Conservation (phyloP, 495 filamentous ascomycete genomes). For the Sporormia fimetaria region DNA sequence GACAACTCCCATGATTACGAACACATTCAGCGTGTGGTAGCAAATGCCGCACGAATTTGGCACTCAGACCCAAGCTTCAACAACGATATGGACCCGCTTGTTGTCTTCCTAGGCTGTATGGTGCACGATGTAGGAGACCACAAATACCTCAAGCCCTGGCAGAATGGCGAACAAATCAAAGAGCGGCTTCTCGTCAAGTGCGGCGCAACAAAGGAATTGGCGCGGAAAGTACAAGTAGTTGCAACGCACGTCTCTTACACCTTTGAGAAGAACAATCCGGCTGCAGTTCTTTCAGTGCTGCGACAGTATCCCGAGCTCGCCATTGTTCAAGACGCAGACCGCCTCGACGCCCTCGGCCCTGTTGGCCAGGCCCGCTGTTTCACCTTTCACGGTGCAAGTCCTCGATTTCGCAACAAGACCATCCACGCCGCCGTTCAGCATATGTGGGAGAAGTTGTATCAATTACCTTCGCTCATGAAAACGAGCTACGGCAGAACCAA, state of each 20-base stretch:
- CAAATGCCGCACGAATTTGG: too few species aligned
- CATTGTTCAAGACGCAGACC: constrained; percentile 82
- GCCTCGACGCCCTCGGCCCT: constrained; percentile 76
- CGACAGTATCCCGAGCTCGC: constrained; percentile 56
- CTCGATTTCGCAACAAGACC: neutral
- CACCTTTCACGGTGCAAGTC: constrained; percentile 52
- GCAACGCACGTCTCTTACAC: constrained; percentile 63
- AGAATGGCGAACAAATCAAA: too few species aligned
- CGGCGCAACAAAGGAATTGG: constrained; percentile 42
- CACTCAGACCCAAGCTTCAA: too few species aligned
- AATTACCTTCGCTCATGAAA: constrained; percentile 1
- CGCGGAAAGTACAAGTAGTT: constrained; percentile 51
- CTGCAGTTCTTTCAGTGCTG: constrained; percentile 46
- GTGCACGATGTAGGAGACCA: too few species aligned
- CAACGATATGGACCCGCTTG: too few species aligned
- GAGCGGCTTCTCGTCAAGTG: constrained; percentile 40
- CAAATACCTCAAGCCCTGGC: too few species aligned
- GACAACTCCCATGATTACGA: constrained; percentile 76
- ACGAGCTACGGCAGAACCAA: neutral
- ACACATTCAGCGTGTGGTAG: constrained; percentile 69
- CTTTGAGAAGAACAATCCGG: constrained; percentile 45
- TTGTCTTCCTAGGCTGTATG: too few species aligned
- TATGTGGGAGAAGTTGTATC: neutral
- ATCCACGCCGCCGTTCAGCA: neutral
- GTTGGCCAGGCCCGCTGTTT: constrained; percentile 71